Evolutionary conservation across 345 rosid genomes (phyloP), one percentile per base, ranked within the genome.

Genomic region (Populus euphratica): DNA sequence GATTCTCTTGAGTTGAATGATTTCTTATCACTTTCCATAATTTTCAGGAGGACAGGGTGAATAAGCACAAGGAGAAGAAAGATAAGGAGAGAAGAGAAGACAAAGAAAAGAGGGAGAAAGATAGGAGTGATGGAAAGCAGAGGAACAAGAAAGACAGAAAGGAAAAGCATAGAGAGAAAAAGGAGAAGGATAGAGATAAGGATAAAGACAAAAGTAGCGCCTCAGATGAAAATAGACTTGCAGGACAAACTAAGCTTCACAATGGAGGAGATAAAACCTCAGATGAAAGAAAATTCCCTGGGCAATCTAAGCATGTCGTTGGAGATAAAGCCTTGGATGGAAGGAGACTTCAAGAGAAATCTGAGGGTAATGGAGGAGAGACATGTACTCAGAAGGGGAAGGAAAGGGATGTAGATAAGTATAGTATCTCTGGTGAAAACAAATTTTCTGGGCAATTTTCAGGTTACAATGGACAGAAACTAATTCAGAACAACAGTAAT

Each of bases 81-180:
- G 87, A 85, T 66, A 88, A 82, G 68, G 89, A 85, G 63, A 87
- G 83, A 84, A 87, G 77, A 68, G 87, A 86, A 70, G 85, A 86
- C 66, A 85, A 86, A 74, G 91, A 86, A 76, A 88, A 81, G 69
- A 87, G 74, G 75, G 89, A 86, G 70, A 90, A 88, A 82, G 90
- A 86, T 79, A 81, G 83, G 77, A 84, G 87, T 77, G 86, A 85
- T 86, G 91, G 86, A 70, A 88, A 87, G 77, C 80, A 79, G 4
- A 87, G 77, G 49, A 85, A 87, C 10, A 88, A 79, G 68, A 73
- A 85, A 70, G 90, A 86, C 38, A 77, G 76, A 69, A 89, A 86
- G 70, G 90, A 84, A 78, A 88, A 86, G 79, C 85, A 81, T 79
- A 85, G 43, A 52, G 65, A 61, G 11, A 61, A 27, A 61, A 61